phyloP scores from a whole-genome alignment of 2,329 filamentous ascomycete genomes.

The Penicillium psychrosexuale region DNA sequence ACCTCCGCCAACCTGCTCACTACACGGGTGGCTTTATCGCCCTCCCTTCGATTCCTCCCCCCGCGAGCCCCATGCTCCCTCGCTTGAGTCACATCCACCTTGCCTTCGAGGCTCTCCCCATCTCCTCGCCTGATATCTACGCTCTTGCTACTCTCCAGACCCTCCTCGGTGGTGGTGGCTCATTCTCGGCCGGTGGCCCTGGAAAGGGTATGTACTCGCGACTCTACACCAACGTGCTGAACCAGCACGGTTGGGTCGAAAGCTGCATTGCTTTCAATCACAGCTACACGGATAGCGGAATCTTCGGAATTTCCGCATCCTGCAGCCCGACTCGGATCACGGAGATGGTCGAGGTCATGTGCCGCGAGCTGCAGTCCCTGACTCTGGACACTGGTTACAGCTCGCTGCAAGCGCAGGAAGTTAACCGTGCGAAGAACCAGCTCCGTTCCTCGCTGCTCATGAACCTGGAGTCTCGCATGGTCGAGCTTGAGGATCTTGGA shows the following conservation, averaged over 20 bases:
- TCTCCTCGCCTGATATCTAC: conserved; percentile 89
- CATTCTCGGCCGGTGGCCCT: conserved; percentile 92
- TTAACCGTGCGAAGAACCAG: conserved; percentile 94
- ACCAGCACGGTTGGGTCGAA: conserved; percentile 97
- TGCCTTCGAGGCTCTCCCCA: conserved; percentile 90
- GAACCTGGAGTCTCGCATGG: conserved; percentile 97
- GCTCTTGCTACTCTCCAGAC: conserved; percentile 93
- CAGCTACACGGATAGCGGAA: conserved; percentile 89
- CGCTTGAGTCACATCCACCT: conserved; percentile 90
- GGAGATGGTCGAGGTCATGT: conserved; percentile 92
- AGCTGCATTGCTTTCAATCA: conserved; percentile 96
- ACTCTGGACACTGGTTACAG: conserved; percentile 72
- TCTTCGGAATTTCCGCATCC: conserved; percentile 88
- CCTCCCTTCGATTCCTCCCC: conserved; percentile 74
- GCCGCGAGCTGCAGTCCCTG: conserved; percentile 76
- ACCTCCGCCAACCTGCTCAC: conserved; percentile 65
- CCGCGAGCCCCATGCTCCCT: conserved; percentile 71
- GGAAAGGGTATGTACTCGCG: conserved; percentile 99
- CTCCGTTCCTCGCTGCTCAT: conserved; percentile 84
- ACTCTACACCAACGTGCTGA: conserved; percentile 94
- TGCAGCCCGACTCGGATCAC: conserved; percentile 76
- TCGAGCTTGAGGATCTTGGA: conserved; percentile 93
- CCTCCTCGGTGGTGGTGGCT: conserved; percentile 90
- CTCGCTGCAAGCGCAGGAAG: conserved; percentile 70
- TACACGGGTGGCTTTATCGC: conserved; percentile 95